These are phyloP conservation scores for Lachnellula willkommii DNA, from an alignment of 2,329 filamentous ascomycete genomes.

Conservation along the genomic window DNA sequence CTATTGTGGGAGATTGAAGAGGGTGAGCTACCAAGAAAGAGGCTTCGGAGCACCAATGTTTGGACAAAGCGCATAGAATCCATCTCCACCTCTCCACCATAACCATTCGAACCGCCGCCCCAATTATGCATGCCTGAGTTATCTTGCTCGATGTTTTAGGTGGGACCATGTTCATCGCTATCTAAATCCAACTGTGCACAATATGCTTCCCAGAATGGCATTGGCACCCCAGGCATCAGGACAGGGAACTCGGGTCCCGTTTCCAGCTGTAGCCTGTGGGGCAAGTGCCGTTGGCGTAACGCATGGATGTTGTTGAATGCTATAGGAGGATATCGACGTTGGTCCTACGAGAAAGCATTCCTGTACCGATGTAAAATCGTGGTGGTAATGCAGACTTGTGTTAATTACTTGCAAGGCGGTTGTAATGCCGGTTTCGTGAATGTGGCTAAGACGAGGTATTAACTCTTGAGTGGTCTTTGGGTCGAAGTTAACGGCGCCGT, in stretches of 20 bases:
- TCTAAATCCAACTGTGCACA: constrained; percentile 51
- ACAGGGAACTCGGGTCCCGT: constrained; percentile 56
- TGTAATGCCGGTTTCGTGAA: constrained; percentile 60
- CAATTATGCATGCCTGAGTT: constrained; percentile 59
- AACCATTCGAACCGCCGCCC: constrained; percentile 58
- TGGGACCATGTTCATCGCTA: constrained; percentile 59
- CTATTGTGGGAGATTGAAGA: neutral
- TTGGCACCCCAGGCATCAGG: constrained; percentile 64
- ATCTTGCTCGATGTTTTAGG: constrained; percentile 54
- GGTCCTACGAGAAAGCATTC: constrained; percentile 61
- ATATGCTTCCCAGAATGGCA: constrained; percentile 52
- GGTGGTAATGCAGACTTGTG: constrained; percentile 59
- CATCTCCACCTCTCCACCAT: constrained; percentile 41
- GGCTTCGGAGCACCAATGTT: constrained; percentile 53
- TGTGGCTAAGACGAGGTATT: constrained; percentile 62
- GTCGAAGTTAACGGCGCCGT: constrained; percentile 52
- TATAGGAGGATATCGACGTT: constrained; percentile 60
- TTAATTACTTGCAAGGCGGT: constrained; percentile 63
- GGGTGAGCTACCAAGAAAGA: constrained; percentile 42
- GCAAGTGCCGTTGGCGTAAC: constrained; percentile 61
- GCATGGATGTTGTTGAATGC: constrained; percentile 57
- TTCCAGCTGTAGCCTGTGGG: constrained; percentile 41
- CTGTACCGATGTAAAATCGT: constrained; percentile 60
- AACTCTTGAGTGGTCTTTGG: constrained; percentile 42
- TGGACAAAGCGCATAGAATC: constrained; percentile 52